Conservation (phyloP, 2,329 filamentous ascomycete species). For the Fusarium pilosicola region DNA sequence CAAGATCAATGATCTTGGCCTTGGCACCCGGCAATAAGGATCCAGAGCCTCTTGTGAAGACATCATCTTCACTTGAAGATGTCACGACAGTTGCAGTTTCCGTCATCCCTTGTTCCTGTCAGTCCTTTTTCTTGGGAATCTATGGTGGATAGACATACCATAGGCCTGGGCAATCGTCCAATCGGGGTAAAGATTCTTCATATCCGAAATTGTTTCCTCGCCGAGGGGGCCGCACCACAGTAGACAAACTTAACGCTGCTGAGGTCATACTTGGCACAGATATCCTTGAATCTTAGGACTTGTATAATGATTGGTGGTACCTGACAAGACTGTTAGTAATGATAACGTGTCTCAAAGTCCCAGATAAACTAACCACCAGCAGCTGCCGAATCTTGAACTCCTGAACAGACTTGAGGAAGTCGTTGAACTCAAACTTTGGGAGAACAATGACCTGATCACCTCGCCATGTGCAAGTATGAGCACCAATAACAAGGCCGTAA, state of each 20-base stretch:
- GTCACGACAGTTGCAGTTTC: slow-evolving; percentile 23
- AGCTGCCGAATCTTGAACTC: slow-evolving; percentile 25
- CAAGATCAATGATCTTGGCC: slow-evolving; percentile 70
- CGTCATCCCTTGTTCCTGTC: slow-evolving; percentile 55
- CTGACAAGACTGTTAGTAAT: background rate
- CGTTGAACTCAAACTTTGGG: slow-evolving; percentile 78
- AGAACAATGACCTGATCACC: slow-evolving; percentile 80
- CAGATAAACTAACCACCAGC: background rate
- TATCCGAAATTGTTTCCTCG: slow-evolving; percentile 71
- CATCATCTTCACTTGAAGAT: slow-evolving; percentile 63
- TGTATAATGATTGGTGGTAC: slow-evolving; percentile 24
- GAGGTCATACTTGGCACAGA: slow-evolving; percentile 24
- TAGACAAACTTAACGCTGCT: slow-evolving; percentile 20
- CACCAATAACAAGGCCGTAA: slow-evolving; percentile 78
- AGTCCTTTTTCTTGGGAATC: slow-evolving; percentile 36
- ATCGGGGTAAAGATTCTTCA: slow-evolving; percentile 68
- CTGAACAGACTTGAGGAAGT: slow-evolving; percentile 57
- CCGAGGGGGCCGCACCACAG: slow-evolving; percentile 71
- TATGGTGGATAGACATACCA: slow-evolving; percentile 62
- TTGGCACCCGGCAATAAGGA: slow-evolving; percentile 70
- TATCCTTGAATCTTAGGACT: background rate
- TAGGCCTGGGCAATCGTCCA: slow-evolving; percentile 79
- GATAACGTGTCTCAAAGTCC: fast-evolving
- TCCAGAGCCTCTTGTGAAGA: slow-evolving; percentile 75
- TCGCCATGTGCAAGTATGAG: slow-evolving; percentile 72